Percentiles rank a stretch among this genome's conserved stretches.
Evolutionary conservation across 768 basidiomycete species (phyloP).

Genomic region (Amanita pseudoporphyria): DNA sequence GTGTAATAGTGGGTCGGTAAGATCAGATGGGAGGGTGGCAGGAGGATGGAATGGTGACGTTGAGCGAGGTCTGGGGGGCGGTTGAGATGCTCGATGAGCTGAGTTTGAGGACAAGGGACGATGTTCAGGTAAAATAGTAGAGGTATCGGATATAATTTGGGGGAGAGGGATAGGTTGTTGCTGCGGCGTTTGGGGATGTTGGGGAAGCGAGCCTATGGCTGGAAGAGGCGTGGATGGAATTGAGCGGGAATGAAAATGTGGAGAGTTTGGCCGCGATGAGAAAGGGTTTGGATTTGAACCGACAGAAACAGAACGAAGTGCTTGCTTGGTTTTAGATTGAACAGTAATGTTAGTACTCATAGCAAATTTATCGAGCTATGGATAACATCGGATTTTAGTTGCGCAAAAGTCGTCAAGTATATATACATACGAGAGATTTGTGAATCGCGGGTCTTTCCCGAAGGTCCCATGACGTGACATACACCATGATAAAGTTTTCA

Average conservation of each 20-base stretch:
- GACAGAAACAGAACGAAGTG: constrained; percentile 16
- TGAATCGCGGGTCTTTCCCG: constrained; percentile 59
- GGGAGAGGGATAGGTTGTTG: neutral
- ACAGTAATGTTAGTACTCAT: constrained; percentile 60
- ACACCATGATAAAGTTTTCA: constrained; percentile 61
- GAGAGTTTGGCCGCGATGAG: constrained; percentile 9
- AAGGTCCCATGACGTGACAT: constrained; percentile 57
- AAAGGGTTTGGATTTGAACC: constrained; percentile 5
- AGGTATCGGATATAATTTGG: neutral
- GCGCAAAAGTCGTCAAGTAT: neutral
- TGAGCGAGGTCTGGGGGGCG: neutral
- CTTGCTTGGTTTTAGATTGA: constrained; percentile 30
- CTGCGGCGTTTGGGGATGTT: neutral
- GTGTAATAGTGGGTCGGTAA: neutral
- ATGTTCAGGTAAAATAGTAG: neutral
- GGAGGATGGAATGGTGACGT: neutral
- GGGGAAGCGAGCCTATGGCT: neutral
- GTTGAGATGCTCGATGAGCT: neutral
- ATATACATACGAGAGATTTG: constrained; percentile 50
- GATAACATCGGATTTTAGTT: constrained; percentile 6
- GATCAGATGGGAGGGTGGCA: neutral
- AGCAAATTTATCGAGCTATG: constrained; percentile 68
- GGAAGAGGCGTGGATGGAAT: neutral
- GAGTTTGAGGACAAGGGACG: neutral
- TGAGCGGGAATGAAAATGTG: neutral